Conservation (phyloP, 768 basidiomycete species). For the Lactarius sp. region DNA sequence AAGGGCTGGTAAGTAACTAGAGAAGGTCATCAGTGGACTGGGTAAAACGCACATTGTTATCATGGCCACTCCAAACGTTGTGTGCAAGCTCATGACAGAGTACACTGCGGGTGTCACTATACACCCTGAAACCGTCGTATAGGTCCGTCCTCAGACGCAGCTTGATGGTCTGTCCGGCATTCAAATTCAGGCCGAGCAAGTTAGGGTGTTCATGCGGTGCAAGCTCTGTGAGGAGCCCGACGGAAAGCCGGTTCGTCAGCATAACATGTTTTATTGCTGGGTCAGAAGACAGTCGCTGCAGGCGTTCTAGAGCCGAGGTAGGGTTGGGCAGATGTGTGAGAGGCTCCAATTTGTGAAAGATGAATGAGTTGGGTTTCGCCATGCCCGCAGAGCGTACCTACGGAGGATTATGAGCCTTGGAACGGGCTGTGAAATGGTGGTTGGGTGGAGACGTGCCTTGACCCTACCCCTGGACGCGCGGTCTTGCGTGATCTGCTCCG, state of each 20-base stretch:
- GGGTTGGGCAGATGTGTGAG: conserved; percentile 63
- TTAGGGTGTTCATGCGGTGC: conserved; percentile 72
- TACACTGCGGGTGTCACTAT: conserved; percentile 58
- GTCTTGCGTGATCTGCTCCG: conserved; percentile 55
- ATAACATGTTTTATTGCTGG: conserved; percentile 67
- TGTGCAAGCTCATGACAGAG: conserved; percentile 76
- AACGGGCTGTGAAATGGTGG: neutral
- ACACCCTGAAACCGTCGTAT: conserved; percentile 69
- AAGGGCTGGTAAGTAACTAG: neutral
- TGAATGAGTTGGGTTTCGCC: conserved; percentile 38
- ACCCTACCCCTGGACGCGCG: conserved; percentile 51
- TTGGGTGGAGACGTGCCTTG: conserved; percentile 41
- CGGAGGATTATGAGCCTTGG: neutral
- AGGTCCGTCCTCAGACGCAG: conserved; percentile 62
- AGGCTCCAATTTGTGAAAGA: conserved; percentile 61
- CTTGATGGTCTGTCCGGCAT: conserved; percentile 58
- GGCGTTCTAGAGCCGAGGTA: conserved; percentile 46
- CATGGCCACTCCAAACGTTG: conserved; percentile 69
- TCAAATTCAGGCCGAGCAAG: conserved; percentile 64
- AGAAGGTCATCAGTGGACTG: neutral
- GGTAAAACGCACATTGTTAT: conserved; percentile 54
- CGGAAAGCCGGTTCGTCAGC: conserved; percentile 62
- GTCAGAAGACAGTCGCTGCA: conserved; percentile 60
- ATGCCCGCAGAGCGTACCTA: conserved; percentile 56
- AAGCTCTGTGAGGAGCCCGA: conserved; percentile 68